Percentiles rank a stretch among this genome's conserved stretches.
Conservation (phyloP, 2,329 filamentous ascomycete species). For the Graphilbum fragrans region DNA sequence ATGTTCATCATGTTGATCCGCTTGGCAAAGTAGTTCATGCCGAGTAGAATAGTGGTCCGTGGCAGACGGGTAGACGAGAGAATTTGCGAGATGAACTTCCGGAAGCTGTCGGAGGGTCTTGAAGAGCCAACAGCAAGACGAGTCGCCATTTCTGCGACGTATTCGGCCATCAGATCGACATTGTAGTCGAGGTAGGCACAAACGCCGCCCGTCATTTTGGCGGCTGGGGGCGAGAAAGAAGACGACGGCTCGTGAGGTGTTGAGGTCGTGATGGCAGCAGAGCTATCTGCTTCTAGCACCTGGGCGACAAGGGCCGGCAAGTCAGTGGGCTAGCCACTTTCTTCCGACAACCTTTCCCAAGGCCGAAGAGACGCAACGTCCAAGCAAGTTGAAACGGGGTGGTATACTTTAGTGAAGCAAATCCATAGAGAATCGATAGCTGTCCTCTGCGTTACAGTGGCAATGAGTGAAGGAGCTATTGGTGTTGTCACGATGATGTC, state of each 20-base stretch:
- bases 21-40: slow-evolving; percentile 79
- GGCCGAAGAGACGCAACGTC: slow-evolving; percentile 22
- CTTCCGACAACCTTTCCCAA: slow-evolving; percentile 19
- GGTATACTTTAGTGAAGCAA: slow-evolving; percentile 9
- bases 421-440: slow-evolving; percentile 24
- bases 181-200: slow-evolving; percentile 93
- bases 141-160: slow-evolving; percentile 78
- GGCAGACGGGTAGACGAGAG: slow-evolving; percentile 81
- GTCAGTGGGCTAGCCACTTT: slow-evolving; percentile 13
- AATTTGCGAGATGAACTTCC: slow-evolving; percentile 86
- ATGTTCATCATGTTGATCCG: slow-evolving; percentile 64
- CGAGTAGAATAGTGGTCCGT: slow-evolving; percentile 80
- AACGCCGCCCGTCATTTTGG: slow-evolving; percentile 65
- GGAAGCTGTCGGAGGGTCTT: slow-evolving; percentile 44
- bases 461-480: neutral
- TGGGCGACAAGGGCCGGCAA: slow-evolving; percentile 18
- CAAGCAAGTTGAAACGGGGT: slow-evolving; percentile 4
- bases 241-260: slow-evolving; percentile 14
- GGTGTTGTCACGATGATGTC: neutral
- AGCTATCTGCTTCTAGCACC: slow-evolving; percentile 27
- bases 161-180: slow-evolving; percentile 91
- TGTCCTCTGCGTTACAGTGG: slow-evolving; percentile 10
- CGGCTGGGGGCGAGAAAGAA: slow-evolving; percentile 14
- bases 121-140: slow-evolving; percentile 49
- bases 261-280: slow-evolving; percentile 14